Percentiles rank a stretch among this genome's conserved stretches.
These are phyloP conservation scores for Dactylellina cionopaga DNA, from an alignment of 2,329 filamentous ascomycete species.

Conservation along the genomic window DNA sequence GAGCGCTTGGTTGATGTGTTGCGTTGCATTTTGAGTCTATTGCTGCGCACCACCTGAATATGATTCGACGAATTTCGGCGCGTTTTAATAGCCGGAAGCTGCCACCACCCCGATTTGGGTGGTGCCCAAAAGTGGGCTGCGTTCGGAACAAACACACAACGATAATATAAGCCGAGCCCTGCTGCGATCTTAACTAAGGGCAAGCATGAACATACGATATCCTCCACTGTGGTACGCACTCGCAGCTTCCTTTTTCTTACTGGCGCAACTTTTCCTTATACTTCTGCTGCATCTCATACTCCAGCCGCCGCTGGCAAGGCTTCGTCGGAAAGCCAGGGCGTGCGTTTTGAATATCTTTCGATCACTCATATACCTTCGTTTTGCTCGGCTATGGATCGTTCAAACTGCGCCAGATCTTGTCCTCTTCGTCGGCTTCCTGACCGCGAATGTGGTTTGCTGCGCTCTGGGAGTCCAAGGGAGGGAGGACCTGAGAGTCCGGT, in stretches of 20 bases:
- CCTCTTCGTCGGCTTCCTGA: neutral
- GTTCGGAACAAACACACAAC: neutral
- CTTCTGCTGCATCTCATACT: neutral
- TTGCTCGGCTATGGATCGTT: neutral
- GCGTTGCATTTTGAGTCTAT: neutral
- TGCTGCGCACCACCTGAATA: neutral
- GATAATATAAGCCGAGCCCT: neutral
- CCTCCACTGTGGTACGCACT: neutral
- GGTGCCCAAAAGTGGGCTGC: neutral
- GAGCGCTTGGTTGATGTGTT: neutral
- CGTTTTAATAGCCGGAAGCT: neutral
- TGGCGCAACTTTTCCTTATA: neutral
- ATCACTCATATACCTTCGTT: neutral
- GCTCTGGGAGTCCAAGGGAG: neutral
- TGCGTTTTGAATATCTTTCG: neutral
- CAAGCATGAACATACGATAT: neutral
- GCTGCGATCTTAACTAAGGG: no score
- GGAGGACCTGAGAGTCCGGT: conserved; percentile 35
- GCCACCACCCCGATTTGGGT: neutral
- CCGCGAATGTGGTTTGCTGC: neutral
- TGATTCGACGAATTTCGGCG: neutral
- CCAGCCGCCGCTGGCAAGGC: neutral
- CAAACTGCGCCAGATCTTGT: neutral
- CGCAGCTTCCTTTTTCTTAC: neutral
- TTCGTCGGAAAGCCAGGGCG: neutral